Percentiles rank a stretch among this genome's conserved stretches.
Conservation (phyloP, 768 basidiomycete species). For the Myochromella boudieri region DNA sequence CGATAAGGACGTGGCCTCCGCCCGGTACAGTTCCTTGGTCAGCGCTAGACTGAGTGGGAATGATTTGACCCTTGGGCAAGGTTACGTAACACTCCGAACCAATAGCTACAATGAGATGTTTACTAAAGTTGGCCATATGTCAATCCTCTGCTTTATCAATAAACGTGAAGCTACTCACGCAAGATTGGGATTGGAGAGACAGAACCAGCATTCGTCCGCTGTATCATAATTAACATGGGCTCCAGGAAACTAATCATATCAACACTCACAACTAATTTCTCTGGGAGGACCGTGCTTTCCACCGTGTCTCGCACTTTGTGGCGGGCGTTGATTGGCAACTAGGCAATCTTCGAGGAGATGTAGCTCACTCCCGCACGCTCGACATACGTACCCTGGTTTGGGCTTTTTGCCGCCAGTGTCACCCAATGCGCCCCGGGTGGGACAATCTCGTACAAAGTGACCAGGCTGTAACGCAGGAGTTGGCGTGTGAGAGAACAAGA, state of each 20-base stretch:
- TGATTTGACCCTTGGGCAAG: constrained; percentile 93
- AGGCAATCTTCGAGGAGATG: constrained; percentile 91
- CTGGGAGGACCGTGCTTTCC: constrained; percentile 59
- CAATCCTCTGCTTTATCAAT: too few species aligned
- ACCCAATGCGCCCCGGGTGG: constrained; percentile 71
- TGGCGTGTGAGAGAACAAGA: constrained; percentile 2
- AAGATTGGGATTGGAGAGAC: constrained; percentile 89
- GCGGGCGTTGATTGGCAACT: constrained; percentile 53
- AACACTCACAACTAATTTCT: constrained; percentile 74
- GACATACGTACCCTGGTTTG: constrained; percentile 83
- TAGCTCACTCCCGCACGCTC: constrained; percentile 83
- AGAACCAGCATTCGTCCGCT: constrained; percentile 99
- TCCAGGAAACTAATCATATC: not conserved
- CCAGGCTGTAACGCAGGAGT: constrained; percentile 48
- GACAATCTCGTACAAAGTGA: constrained; percentile 89
- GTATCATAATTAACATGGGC: constrained; percentile 12
- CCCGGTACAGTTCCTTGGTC: constrained; percentile 72
- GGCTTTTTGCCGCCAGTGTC: constrained; percentile 86
- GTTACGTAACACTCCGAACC: constrained; percentile 93
- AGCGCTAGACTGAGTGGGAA: constrained; percentile 68
- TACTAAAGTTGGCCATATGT: too few species aligned
- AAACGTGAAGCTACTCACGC: constrained; percentile 64
- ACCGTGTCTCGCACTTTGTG: constrained; percentile 36
- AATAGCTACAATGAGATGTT: constrained; percentile 94
- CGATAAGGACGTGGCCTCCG: constrained; percentile 93